Evolutionary conservation across 805 yeast species (phyloP).

Genomic region (Pichia californica): DNA sequence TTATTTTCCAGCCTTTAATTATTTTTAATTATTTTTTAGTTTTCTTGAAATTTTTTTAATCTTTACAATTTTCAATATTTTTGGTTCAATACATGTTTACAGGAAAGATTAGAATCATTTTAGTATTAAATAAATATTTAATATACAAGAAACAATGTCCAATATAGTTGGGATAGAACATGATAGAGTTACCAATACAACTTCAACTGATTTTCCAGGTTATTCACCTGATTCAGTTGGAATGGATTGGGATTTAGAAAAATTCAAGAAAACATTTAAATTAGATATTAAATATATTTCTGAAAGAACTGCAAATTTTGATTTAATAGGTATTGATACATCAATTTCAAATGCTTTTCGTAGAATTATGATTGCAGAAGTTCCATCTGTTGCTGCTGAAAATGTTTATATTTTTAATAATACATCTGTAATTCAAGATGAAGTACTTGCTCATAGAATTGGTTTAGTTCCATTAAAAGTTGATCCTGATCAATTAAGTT

Average conservation of each 20-base stretch:
- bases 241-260: slow-evolving; percentile 76
- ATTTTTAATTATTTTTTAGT: slow-evolving; percentile 6
- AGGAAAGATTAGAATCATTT: too few relatives aligned
- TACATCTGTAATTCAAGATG: slow-evolving; percentile 96
- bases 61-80: background rate
- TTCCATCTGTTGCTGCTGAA: slow-evolving; percentile 94
- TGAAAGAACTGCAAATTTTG: slow-evolving; percentile 77
- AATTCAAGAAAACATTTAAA: slow-evolving; percentile 61
- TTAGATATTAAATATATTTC: slow-evolving; percentile 60
- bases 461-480: slow-evolving; percentile 88
- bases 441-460: slow-evolving; percentile 90
- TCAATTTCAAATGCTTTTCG: slow-evolving; percentile 95
- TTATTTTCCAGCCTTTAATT: background rate
- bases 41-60: background rate
- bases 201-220: slow-evolving; percentile 91
- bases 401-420: slow-evolving; percentile 85
- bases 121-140: background rate
- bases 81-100: too few relatives aligned
- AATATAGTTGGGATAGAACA: slow-evolving; percentile 81
- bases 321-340: slow-evolving; percentile 79
- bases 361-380: slow-evolving; percentile 94
- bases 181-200: slow-evolving; percentile 85
- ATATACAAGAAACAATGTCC: slow-evolving; percentile 20
- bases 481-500: slow-evolving; percentile 81
- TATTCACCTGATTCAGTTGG: slow-evolving; percentile 50